A percentile compares a stretch with the other conserved stretches of the same genome.
Conservation (phyloP, 345 rosid genomes). For the Garcia nutans region DNA sequence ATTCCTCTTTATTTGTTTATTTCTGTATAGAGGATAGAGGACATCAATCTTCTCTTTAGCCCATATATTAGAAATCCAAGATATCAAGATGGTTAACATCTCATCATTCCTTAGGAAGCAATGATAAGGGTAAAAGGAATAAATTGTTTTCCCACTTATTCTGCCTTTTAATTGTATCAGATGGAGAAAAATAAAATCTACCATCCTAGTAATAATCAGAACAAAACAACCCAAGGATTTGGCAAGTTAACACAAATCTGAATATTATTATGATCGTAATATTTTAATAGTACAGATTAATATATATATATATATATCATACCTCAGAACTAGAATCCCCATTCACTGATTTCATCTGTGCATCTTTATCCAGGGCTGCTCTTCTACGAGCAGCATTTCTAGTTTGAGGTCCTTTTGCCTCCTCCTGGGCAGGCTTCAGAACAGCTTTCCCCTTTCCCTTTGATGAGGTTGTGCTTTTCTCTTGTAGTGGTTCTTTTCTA, state of each 20-base stretch:
- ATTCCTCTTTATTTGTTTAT: neutral
- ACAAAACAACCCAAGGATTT: neutral
- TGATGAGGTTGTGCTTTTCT: constrained; percentile 73
- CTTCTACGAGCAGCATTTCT: constrained; percentile 90
- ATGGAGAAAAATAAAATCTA: neutral
- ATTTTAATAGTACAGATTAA: neutral
- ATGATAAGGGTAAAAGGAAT: too few relatives aligned
- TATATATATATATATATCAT: too few relatives aligned
- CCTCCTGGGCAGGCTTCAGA: constrained; percentile 74
- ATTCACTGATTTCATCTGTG: constrained; percentile 58
- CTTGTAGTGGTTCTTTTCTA: constrained; percentile 62
- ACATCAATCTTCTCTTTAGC: too few relatives aligned
- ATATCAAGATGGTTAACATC: too few relatives aligned
- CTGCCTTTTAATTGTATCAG: neutral
- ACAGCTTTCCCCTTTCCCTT: constrained; percentile 99
- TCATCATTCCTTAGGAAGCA: too few relatives aligned
- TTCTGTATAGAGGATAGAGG: too few relatives aligned
- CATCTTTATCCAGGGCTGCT: constrained; percentile 75
- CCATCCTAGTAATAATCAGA: neutral
- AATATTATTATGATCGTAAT: neutral
- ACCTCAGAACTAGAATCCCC: constrained; percentile 97
- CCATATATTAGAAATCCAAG: too few relatives aligned
- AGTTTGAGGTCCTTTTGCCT: constrained; percentile 86
- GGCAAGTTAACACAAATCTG: neutral
- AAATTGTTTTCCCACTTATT: neutral